Base-by-base conservation (phyloP, 495 filamentous ascomycete species). In the Neurospora sp. region DNA sequence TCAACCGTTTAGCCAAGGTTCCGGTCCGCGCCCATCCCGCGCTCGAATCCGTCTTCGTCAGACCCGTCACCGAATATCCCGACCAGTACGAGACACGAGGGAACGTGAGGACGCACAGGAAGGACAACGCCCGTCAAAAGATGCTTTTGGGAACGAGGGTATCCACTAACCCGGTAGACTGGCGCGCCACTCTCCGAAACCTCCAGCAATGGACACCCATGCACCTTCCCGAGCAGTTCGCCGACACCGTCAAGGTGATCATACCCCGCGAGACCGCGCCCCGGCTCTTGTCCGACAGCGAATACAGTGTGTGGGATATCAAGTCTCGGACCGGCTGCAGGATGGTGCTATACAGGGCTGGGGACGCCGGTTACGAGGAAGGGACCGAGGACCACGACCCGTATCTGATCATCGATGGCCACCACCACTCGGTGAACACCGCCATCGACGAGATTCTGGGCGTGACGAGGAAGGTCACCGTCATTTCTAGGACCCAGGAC, bases 131-230 rank as follows among this genome's bases (percentile, higher is more conserved):
- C 5, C 62, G 70, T 23, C 78, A 79, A 42, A 11, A 18, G 2
- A 38, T 35, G 5, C 16, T 77, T n/a, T 71, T 73, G 8, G 16
- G 69, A 16, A 62, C 38, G 5, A 72, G 74, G 11, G 20, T 37
- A 14, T 18, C 12, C 1, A 10, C 5, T 11, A 23, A 38, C 10
- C 74, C 42, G 3, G 39, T 70, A 46, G 79, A 82, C 73, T 82
- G 80, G 80, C 79, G 80, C 20, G 16, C 31, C 44, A 73, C 76
- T 35, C 77, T 82, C 42, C 59, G 72, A 38, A 41, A 70, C 20
- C 76, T 81, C 37, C 54, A 48, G n/a, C 48, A 73, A 3, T 72
- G 35, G 59, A 81, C 76, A 1, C 79, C 78, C n/a, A 70, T n/a
- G 12, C 20, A 59, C 41, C 69, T 70, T 10, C 35, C 69, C 10